Conservation (phyloP, 768 basidiomycete genomes). For the Cantharellus anzutake region DNA sequence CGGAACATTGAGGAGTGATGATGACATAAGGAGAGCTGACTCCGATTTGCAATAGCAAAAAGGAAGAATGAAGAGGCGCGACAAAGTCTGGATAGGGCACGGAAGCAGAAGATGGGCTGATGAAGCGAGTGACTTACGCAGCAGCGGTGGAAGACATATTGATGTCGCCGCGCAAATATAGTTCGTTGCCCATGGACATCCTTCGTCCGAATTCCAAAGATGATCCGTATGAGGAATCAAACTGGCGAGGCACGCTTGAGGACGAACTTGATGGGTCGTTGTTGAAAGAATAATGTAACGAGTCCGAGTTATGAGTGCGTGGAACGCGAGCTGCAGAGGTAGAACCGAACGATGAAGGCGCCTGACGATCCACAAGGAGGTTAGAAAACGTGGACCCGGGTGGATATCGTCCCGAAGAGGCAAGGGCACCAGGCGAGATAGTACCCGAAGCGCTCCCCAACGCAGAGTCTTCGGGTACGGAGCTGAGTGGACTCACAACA, state of each 20-base stretch:
- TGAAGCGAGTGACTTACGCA: constrained; percentile 10
- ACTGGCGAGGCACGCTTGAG: constrained; percentile 22
- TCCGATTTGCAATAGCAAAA: no score
- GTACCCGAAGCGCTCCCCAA: constrained; percentile 18
- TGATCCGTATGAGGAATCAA: constrained; percentile 22
- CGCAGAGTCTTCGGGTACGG: constrained; percentile 59
- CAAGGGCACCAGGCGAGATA: constrained; percentile 37
- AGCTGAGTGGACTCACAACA: constrained; percentile 41
- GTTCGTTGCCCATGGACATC: not conserved
- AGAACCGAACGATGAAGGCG: constrained; percentile 30
- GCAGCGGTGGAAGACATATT: constrained; percentile 37
- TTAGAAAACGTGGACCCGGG: constrained; percentile 35
- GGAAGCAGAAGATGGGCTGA: constrained; percentile 23
- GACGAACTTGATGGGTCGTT: not conserved
- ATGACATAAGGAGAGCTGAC: constrained; percentile 17
- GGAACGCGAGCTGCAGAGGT: constrained; percentile 18
- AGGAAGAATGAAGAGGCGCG: no score
- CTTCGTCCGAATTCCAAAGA: constrained; percentile 27
- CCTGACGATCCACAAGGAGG: constrained; percentile 16
- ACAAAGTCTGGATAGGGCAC: constrained; percentile 13
- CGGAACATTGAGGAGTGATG: not conserved
- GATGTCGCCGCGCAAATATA: not conserved
- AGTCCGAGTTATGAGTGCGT: not conserved
- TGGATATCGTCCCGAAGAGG: constrained; percentile 22
- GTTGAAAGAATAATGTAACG: not conserved